Base-by-base conservation (phyloP, 176 grass and related monocot genomes). In the Stipa capillata region DNA sequence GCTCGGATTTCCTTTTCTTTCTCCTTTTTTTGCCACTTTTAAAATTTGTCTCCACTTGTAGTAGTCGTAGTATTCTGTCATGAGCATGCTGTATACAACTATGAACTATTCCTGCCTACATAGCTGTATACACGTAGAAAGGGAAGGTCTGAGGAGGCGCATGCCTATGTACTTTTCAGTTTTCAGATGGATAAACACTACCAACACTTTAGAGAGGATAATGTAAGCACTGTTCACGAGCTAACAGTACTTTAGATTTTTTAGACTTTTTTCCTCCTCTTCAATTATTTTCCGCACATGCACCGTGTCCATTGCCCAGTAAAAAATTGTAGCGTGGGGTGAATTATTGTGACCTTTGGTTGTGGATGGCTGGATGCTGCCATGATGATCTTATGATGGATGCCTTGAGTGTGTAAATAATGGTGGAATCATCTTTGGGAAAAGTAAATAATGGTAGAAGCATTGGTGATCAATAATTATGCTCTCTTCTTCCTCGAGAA, bases 21-120 rank as follows among this genome's bases (percentile, higher is more conserved):
- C 3, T 33, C 7, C 28, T 25, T 18, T 5, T 32, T 56, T 53
- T 27, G 37, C 27, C 56, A 32, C 32, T 3, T 71, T 51, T 57
- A 13, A 24, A 39, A 50, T 88, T 84, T 80, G 81, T 75, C 60
- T 75, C 67, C 58, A 69, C 76, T 44, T 43, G n/a, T n/a, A n/a
- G 6, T 41, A 27, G 6, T 33, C 16, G 43, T 33, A n/a, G 14
- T 55, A 4, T 10, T 55, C 21, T 74, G 80, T 49, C 80, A 55
- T 72, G 56, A 36, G 8, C 55, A 34, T 37, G 73, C 7, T 41
- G 78, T 32, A 56, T 15, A 28, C 39, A 44, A 44, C 39, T 43
- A 7, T 23, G n/a, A n/a, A n/a, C n/a, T n/a, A n/a, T n/a, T n/a
- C n/a, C 58, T 34, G 41, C 66, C 24, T 69, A 69, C 66, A 8